Base-by-base conservation (phyloP, 768 basidiomycete genomes). In the Lactarius akahatsu region DNA sequence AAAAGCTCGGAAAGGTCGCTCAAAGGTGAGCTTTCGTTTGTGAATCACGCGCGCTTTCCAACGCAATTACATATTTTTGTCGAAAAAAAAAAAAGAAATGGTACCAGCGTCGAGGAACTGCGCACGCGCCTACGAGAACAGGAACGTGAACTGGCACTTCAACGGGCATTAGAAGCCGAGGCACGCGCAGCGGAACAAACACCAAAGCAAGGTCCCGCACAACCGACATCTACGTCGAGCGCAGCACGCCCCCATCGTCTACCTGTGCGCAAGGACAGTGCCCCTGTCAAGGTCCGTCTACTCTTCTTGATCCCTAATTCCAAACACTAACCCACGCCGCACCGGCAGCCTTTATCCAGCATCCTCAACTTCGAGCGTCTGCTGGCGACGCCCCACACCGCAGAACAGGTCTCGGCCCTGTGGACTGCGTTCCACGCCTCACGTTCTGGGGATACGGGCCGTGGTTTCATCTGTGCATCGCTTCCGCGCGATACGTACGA, bases 391-490 rank as follows among this genome's bases (percentile, higher is more conserved):
- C 85, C 90, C 0, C 91, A 93, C 74, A 87, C 90, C 2, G 63
- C 86, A 6, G 83, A 84, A 11, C 90, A 92, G 73, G 83, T 99
- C 71, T 83, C 88, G 4, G 82, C 88, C 0, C 81, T 98, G 0
- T 98, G 96, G 96, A 91, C 86, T 3, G 83, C 91, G 0, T 98
- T 96, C 73, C 96, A 98, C 74, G 83, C 86, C 16, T 86, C 90
- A 4, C 87, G 91, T 36, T 89, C 92, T 1, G 82, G 85, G 11
- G 87, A 92, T 0, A 91, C 92, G 0, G 90, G 91, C 18, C 87
- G 90, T 41, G 92, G 92, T 11, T 94, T 85, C 74, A 82, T 98
- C 34, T 96, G 90, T 66, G 96, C 96, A 2, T 80, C 88, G 7
- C 82, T 97, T 20, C 89, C 96, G 1, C 69, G 89, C 60, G 81